Conservation (phyloP, 73 alveolate species). For the Paramecium caudatum region DNA sequence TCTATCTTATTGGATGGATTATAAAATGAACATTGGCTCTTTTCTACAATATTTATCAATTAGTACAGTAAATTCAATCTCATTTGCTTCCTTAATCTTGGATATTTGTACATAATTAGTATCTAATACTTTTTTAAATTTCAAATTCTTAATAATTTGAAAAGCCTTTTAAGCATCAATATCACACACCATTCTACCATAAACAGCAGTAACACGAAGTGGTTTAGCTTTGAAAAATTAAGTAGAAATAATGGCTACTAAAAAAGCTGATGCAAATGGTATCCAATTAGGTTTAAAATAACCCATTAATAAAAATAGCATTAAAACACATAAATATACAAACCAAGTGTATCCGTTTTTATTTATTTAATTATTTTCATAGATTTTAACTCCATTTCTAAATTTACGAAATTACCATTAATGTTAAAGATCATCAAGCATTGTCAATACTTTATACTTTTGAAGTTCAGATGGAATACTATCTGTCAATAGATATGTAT, state of each 20-base stretch:
- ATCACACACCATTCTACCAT: conserved; percentile 56
- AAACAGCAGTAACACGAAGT: neutral
- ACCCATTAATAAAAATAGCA: neutral
- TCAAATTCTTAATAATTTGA: conserved; percentile 18
- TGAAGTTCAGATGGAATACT: neutral
- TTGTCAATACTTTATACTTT: conserved; percentile 28
- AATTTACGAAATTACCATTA: conserved; percentile 74
- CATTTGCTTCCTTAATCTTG: neutral
- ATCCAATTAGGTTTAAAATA: neutral
- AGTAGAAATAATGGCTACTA: neutral
- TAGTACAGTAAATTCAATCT: conserved; percentile 25
- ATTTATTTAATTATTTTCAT: conserved; percentile 11
- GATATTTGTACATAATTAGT: conserved; percentile 9
- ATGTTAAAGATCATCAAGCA: conserved; percentile 24
- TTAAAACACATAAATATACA: neutral
- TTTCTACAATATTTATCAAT: conserved; percentile 33
- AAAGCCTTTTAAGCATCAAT: conserved; percentile 58
- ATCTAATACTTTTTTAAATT: conserved; percentile 23
- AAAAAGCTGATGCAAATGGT: conserved; percentile 11
- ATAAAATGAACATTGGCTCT: conserved; percentile 52
- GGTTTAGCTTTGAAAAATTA: neutral
- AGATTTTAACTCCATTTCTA: conserved; percentile 76
- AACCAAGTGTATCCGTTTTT: neutral
- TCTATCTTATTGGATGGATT: conserved; percentile 51
- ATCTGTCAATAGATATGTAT: conserved; percentile 33